Percentiles rank a stretch among this genome's conserved stretches.
Evolutionary conservation across 352 stramenopile species (phyloP).

Genomic region (Lagenidium sp.): DNA sequence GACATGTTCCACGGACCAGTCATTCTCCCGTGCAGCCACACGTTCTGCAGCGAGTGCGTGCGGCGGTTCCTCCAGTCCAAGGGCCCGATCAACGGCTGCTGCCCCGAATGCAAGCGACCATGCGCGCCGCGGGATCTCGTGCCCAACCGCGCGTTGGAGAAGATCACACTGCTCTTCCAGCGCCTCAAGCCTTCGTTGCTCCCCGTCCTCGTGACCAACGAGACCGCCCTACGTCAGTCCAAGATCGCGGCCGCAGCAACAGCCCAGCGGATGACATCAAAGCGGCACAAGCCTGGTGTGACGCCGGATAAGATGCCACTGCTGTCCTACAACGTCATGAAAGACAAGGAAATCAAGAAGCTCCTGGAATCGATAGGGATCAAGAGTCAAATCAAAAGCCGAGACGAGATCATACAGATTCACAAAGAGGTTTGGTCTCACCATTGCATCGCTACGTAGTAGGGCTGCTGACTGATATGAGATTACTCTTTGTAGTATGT

Average conservation of each 20-base stretch:
- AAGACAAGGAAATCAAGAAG: conserved; percentile 75
- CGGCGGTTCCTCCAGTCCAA: conserved; percentile 68
- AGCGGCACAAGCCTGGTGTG: conserved; percentile 21
- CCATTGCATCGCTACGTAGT: neutral
- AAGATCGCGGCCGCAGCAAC: neutral
- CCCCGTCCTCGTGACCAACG: conserved; percentile 14
- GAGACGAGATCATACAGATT: conserved; percentile 82
- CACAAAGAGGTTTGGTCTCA: conserved; percentile 72
- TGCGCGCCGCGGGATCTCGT: conserved; percentile 49
- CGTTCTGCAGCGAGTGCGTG: conserved; percentile 81
- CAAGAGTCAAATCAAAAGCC: conserved; percentile 43
- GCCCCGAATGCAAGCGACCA: conserved; percentile 70
- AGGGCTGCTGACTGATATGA: neutral
- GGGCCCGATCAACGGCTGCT: conserved; percentile 59
- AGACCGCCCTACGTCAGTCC: neutral
- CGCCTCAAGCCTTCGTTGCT: conserved; percentile 63
- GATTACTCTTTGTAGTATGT: conserved; percentile 38
- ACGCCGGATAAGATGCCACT: conserved; percentile 57
- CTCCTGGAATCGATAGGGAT: conserved; percentile 65
- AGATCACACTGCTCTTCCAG: conserved; percentile 58
- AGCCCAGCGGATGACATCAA: conserved; percentile 7
- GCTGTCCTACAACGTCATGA: conserved; percentile 82
- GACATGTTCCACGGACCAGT: conserved; percentile 80
- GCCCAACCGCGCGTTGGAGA: conserved; percentile 66
- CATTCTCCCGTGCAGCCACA: conserved; percentile 66